Evolutionary conservation across 2,329 filamentous ascomycete genomes (phyloP), one percentile per base, ranked within the genome.

Genomic region (Cladorrhinum sp.): DNA sequence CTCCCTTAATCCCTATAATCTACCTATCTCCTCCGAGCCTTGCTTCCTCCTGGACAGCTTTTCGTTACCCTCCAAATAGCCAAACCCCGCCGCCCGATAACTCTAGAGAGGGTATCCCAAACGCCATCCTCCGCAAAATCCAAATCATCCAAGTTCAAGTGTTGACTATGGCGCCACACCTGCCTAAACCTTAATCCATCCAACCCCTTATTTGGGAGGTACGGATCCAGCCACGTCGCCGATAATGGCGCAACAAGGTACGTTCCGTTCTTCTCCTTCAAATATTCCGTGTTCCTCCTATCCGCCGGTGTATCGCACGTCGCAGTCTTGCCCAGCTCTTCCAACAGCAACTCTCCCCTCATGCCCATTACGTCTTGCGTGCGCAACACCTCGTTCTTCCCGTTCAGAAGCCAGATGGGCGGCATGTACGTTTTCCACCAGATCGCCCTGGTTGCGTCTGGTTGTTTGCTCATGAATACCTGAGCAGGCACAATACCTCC

Each of bases 351-450:
- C 1, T 82, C 78, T 6, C 86, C 86, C 41, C 83, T 78, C 75
- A 90, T 82, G 3, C 89, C 88, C 85, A 92, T 92, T 20, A 92
- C 78, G 69, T 93, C 90, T 61, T 81, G 79, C 1, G 90, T 93
- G 27, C 77, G 80, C n/a, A 92, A 75, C 9, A 89, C 81, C 66
- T 87, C 83, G 65, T 90, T 92, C 73, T 89, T 90, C 57, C 88
- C 87, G 65, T 92, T 88, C 6, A 93, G 78, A 20, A 93, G 80
- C 89, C 90, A 93, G 36, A 89, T 87, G 0, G 90, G 90, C 18
- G 90, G 90, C 71, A 87, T 90, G 71, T 93, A 93, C 1, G 90
- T 93, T 73, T 92, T 93, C 90, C 90, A 93, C 90, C 90, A 93
- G 55, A 90, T 80, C 2, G 87, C 88, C 32, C 88, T 81, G 1